phyloP scores from a whole-genome alignment of 2,329 filamentous ascomycete species.

The Beauveria caledonica region DNA sequence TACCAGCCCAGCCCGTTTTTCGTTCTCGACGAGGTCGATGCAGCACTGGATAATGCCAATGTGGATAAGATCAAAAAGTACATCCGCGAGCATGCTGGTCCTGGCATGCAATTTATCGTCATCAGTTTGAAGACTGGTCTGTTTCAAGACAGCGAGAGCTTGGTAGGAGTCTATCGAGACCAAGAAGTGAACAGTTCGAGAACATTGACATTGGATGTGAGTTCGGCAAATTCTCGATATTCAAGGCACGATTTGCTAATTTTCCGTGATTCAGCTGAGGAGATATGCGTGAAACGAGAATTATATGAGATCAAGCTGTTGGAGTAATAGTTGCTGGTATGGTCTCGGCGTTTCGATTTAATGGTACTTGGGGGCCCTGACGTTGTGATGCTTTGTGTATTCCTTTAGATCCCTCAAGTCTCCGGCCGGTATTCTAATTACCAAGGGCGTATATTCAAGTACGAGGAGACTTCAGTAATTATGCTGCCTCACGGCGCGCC shows the following conservation, averaged over 20 bases:
- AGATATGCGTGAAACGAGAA: constrained; percentile 23
- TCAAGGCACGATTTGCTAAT: constrained; percentile 15
- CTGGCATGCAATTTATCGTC: constrained; percentile 98
- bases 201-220: constrained; percentile 90
- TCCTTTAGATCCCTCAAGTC: background rate
- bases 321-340: background rate
- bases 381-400: background rate
- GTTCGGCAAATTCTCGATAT: constrained; percentile 27
- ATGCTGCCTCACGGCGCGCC: too few relatives aligned
- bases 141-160: constrained; percentile 91
- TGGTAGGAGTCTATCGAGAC: constrained; percentile 93
- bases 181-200: constrained; percentile 89
- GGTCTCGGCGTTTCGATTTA: constrained; percentile 3
- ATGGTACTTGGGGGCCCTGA: background rate
- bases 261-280: constrained; percentile 20
- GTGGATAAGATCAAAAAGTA: constrained; percentile 95
- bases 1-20: constrained; percentile 97
- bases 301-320: background rate
- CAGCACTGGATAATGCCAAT: constrained; percentile 95
- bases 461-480: too few relatives aligned
- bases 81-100: constrained; percentile 85
- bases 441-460: too few relatives aligned
- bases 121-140: constrained; percentile 92
- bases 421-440: background rate
- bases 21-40: constrained; percentile 95